Base-by-base conservation (phyloP, 23 red algal species). In the Gracilaria domingensis region DNA sequence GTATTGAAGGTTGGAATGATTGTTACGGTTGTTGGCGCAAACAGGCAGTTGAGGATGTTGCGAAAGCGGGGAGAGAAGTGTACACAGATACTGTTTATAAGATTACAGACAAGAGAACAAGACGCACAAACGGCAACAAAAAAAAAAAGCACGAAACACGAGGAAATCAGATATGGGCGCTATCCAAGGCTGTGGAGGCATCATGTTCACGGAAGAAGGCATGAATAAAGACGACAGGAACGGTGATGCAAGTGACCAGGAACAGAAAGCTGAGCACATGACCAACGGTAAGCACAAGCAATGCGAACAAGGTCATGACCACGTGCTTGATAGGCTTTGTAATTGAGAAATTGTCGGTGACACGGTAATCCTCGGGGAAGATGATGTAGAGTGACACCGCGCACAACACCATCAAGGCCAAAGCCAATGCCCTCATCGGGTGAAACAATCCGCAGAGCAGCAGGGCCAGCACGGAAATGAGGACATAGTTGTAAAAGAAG, bases 401-500 rank as follows among this genome's bases (percentile, higher is more conserved):
- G 8, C 79, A 47, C 20, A 55, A 57, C 23, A 88, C 51, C 4
- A 69, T 23, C 17, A 79, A 28, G 1, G 81, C 75, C 48, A 96
- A 38, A 12, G 80, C 47, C 50, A 89, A 25, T 1, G 86, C 80
- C 8, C 83, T 78, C 23, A 90, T 35, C 0, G 87, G 85, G 48
- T 96, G 94, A 33, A 90, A 49, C 33, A 90, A 8, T 11, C 76
- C 83, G 17, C 66, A 61, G 0, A 72, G 12, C 16, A 51, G 25
- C 30, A 92, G 90, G 47, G 84, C 50, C 30, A 51, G 54, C n/a
- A 79, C 21, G 8, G 45, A 39, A 18, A 87, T 14, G 16, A 90
- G 30, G 36, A 96, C 50, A 57, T 96, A 96, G 69, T 96, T 96
- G 72, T 91, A 96, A 62, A 96, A 91, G 73, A 88, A 96, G 8